Conservation (phyloP, 129 eudicot species). For the Flaveria brownii region DNA sequence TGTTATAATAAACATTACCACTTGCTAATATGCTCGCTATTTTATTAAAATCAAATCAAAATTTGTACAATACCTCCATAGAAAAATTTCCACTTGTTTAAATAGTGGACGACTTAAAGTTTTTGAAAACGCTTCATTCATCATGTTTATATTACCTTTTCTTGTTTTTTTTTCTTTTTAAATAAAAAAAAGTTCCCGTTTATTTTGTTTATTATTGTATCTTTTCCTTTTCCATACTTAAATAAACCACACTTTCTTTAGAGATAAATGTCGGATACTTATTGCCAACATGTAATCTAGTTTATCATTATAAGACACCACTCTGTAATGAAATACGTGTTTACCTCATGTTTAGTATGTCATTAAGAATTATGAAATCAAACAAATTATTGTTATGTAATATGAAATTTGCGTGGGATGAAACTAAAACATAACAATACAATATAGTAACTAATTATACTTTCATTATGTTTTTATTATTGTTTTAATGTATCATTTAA, state of each 20-base stretch:
- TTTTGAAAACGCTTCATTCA: constrained; percentile 9
- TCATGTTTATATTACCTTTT: constrained; percentile 25
- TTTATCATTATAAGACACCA: background rate
- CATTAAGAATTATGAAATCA: background rate
- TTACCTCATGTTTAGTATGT: background rate
- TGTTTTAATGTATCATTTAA: no score
- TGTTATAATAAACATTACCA: constrained; percentile 10
- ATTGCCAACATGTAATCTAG: background rate
- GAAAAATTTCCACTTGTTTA: constrained; percentile 20
- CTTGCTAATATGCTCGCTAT: constrained; percentile 16
- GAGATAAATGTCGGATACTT: background rate
- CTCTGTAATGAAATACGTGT: background rate
- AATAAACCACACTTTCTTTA: background rate
- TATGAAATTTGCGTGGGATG: no score
- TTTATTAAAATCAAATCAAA: background rate
- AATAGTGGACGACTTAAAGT: constrained; percentile 20
- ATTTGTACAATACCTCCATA: background rate
- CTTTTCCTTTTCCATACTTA: background rate
- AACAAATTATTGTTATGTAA: background rate
- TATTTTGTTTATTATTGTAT: background rate
- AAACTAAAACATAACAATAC: no score
- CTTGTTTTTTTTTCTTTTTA: background rate
- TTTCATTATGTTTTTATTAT: no score
- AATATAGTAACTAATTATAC: no score
- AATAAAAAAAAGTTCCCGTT: background rate